Evolutionary conservation across 495 filamentous ascomycete genomes (phyloP).

Genomic region (Amniculicola lignicola): DNA sequence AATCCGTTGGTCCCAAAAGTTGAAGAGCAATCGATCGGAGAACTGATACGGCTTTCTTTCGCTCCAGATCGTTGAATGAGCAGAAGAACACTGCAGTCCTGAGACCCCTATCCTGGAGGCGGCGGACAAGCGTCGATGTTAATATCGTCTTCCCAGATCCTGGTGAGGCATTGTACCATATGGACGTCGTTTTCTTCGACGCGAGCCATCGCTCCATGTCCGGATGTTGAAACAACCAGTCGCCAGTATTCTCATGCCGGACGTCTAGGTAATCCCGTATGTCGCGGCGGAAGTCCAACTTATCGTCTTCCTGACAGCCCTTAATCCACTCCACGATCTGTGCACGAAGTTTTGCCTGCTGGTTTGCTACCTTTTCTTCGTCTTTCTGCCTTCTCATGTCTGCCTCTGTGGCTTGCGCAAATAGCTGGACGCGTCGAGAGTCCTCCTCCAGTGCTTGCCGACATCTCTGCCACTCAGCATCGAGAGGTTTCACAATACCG

Average conservation of each 20-base stretch:
- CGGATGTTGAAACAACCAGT: conserved; percentile 38
- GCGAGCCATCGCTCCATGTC: conserved; percentile 30
- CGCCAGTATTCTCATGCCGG: conserved; percentile 34
- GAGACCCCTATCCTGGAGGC: conserved; percentile 20
- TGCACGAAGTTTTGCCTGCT: not conserved
- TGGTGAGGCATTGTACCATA: conserved; percentile 41
- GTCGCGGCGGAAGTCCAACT: conserved; percentile 31
- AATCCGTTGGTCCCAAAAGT: conserved; percentile 24
- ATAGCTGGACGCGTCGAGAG: not conserved
- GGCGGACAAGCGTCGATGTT: conserved; percentile 28
- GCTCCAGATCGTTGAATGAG: conserved; percentile 35
- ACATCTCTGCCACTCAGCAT: conserved; percentile 21
- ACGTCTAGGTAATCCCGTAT: conserved; percentile 25
- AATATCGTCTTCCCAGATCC: conserved; percentile 41
- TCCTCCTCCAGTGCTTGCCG: conserved; percentile 10
- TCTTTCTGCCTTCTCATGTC: conserved; percentile 7
- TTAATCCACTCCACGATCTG: conserved; percentile 34
- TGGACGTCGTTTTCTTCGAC: conserved; percentile 22
- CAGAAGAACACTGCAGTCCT: conserved; percentile 39
- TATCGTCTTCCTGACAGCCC: conserved; percentile 16
- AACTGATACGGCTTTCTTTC: conserved; percentile 29
- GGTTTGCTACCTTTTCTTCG: not conserved
- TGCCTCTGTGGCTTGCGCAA: conserved; percentile 22
- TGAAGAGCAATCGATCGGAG: conserved; percentile 38
- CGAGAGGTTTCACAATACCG: conserved; percentile 17